Evolutionary conservation across 768 basidiomycete genomes (phyloP).

Genomic region (Sarcodon aspratus): DNA sequence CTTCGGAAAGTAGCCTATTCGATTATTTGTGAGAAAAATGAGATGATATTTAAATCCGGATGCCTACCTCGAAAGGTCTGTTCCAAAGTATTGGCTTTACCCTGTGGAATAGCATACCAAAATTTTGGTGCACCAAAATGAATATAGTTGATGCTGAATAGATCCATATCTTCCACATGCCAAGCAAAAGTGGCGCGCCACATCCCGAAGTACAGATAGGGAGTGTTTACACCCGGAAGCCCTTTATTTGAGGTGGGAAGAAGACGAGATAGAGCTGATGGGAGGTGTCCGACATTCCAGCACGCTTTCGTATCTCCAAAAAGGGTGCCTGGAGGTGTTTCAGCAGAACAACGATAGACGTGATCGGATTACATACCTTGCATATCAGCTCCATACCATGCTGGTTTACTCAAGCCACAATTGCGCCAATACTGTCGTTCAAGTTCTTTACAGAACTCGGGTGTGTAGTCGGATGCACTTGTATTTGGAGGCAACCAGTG

Average conservation of each 20-base stretch:
- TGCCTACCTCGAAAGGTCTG: conserved; percentile 73
- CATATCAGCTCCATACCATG: conserved; percentile 97
- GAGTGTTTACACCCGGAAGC: conserved; percentile 92
- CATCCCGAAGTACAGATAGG: conserved; percentile 98
- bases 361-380: conserved; percentile 44
- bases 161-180: conserved; percentile 99
- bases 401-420: conserved; percentile 76
- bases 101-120: conserved; percentile 96
- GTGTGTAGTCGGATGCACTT: conserved; percentile 65
- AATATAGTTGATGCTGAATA: conserved; percentile 98
- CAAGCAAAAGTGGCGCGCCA: conserved; percentile 98
- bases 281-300: conserved; percentile 94
- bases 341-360: neutral
- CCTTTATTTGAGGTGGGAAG: conserved; percentile 55
- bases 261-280: conserved; percentile 75
- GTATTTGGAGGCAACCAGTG: conserved; percentile 80
- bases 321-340: conserved; percentile 36
- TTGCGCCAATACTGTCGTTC: conserved; percentile 92
- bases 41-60: neutral
- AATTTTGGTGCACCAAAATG: conserved; percentile 97
- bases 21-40: neutral
- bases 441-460: conserved; percentile 77
- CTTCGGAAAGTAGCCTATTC: conserved; percentile 76
- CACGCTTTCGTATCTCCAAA: conserved; percentile 65
- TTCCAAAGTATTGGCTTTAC: conserved; percentile 72